Base-by-base conservation (phyloP, 108 stramenopile species). In the Pseudonitzschia multistriata region DNA sequence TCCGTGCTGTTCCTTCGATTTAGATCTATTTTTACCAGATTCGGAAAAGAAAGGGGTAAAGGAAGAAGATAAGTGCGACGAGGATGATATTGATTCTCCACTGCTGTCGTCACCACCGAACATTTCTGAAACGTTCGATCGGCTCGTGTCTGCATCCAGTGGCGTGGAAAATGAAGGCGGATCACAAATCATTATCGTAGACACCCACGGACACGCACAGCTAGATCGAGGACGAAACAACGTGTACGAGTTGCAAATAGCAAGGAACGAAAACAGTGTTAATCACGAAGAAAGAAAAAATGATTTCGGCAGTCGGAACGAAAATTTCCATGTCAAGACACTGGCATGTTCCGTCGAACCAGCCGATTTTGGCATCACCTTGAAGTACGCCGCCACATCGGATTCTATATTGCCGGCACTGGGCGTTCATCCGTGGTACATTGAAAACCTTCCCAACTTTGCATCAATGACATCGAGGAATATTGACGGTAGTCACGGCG, bases 401-500 rank as follows among this genome's bases (percentile, higher is more conserved):
- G 28, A 54, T 27, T 62, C 35, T 14, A 45, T 71, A 6, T 57
- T 89, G 14, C 84, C 86, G 60, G 86, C 78, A 36, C 62, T 92
- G 35, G 88, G 88, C 29, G 62, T 92, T n/a, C 91, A 92, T 76
- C 91, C 91, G 3, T 92, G 91, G 91, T 88, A 92, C 71, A 74
- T 89, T 49, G 67, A 27, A 19, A 81, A 83, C 40, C 50, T 52
- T 25, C 50, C 50, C 3, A 21, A 21, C 50, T 54, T 83, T 19
- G 22, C 42, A 17, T 31, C 36, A n/a, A 34, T 24, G 2, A 4
- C 22, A n/a, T 50, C 50, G 2, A 13, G 13, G 39, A 53, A 78
- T 25, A 60, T 66, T 59, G 54, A 29, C n/a, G 64, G 66, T 27
- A 49, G 35, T 24, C 2, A 35, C 27, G 34, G 70, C 7, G 42